Evolutionary conservation across 495 filamentous ascomycete species (phyloP), one percentile per base, ranked within the genome.

Genomic region (Penicillium ochrochloron): DNA sequence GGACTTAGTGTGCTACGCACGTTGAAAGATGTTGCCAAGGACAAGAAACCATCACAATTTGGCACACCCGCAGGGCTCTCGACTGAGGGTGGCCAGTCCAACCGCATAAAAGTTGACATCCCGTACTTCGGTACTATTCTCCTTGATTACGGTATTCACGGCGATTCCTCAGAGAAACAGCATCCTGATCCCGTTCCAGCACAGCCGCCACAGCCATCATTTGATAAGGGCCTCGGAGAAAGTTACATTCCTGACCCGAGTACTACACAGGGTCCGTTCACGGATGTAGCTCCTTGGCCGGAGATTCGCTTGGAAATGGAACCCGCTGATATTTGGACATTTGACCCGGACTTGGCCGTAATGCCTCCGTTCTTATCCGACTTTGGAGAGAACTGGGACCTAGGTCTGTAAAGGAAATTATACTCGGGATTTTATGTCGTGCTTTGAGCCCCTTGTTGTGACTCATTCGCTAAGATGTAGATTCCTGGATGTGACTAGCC

Each of bases 101-200:
- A 34, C 35, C 59, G 42, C 34, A 60, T 66, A 51, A 63, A 66
- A 46, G 21, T 63, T 17, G 62, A 65, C 9, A 62, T 68, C 48
- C 62, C 63, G 2, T 68, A 60, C 35, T 68, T 68, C 35, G 66
- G 66, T 27, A 62, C 59, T 12, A 59, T 69, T 31, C 35, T 35
- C 23, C 63, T 69, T 17, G 63, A 66, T 21, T 50, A 55, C 41
- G 31, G 60, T 15, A 53, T 27, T 29, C 52, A 21, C 5, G 5
- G 15, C 23, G 21, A 35, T 46, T 17, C 34, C 33, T 17, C 59
- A 62, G 25, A 50, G 6, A 39, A 60, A 17, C 35, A 46, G 17
- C 7, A 23, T 39, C 2, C 35, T 33, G 17, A 23, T 55, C 19
- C 17, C 25, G 11, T 23, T 52, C 8, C 11, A 57, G 31, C 52